These are phyloP conservation scores for Pyrenophora graminea DNA, from an alignment of 2,329 filamentous ascomycete species.

Conservation along the genomic window DNA sequence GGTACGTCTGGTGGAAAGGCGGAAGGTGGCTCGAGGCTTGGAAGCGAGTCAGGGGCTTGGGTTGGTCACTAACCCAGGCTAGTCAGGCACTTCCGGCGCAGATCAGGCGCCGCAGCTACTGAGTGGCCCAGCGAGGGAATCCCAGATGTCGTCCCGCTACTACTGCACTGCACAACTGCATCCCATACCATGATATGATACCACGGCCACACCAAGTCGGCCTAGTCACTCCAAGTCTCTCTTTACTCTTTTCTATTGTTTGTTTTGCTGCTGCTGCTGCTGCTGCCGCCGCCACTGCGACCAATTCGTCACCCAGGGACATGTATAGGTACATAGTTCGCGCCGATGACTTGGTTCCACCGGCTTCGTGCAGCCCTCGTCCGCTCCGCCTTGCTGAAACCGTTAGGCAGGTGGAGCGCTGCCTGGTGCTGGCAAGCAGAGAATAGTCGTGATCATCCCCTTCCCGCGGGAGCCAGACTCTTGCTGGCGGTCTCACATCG, in stretches of 20 bases:
- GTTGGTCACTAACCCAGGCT: slow-evolving; percentile 24
- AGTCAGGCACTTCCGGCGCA: slow-evolving; percentile 32
- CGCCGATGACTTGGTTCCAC: slow-evolving; percentile 3
- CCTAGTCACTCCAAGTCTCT: too few species aligned
- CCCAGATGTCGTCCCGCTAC: slow-evolving; percentile 21
- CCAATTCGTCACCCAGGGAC: neutral
- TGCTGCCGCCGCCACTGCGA: neutral
- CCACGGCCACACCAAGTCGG: too few species aligned
- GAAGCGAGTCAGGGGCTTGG: slow-evolving; percentile 15
- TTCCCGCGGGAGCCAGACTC: neutral
- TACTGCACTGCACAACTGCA: slow-evolving; percentile 8
- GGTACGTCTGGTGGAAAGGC: slow-evolving; percentile 10
- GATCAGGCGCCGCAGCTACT: slow-evolving; percentile 25
- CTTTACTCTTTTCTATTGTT: slow-evolving; percentile 1
- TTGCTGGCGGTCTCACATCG: slow-evolving; percentile 8
- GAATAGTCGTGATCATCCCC: slow-evolving; percentile 3
- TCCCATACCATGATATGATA: neutral
- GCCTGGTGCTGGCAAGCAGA: neutral
- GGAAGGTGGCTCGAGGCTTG: slow-evolving; percentile 4
- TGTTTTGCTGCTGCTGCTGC: neutral
- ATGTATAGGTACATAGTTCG: neutral
- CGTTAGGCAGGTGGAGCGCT: neutral
- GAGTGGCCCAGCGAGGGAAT: slow-evolving; percentile 17
- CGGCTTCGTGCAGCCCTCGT: slow-evolving; percentile 3
- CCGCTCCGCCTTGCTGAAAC: neutral